Base-by-base conservation (phyloP, 257 asterid species). In the Striga asiatica region DNA sequence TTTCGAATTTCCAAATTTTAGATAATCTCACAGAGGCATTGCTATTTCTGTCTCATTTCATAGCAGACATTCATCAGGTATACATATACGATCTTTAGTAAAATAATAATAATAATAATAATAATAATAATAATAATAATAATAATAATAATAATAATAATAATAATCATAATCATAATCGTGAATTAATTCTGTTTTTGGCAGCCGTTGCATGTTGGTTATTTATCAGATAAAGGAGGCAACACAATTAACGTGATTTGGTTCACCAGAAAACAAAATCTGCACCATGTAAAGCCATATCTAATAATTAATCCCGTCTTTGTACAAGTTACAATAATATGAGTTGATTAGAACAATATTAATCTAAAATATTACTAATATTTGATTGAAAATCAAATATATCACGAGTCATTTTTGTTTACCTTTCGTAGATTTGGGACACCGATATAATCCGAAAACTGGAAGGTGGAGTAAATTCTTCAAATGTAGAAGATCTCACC, bases 21-120 rank as follows among this genome's bases (percentile, higher is more conserved):
- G 76, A 56, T 66, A 66, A 71, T 66, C 55, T 71, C 5, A 71
- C 73, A 25, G 66, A 71, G 20, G 59, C 77, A 0, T 58, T 71
- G 61, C 27, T 66, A 9, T 66, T 66, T 61, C 50, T 62, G 48
- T 71, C 76, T 13, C 76, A 71, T 60, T 59, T 60, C 34, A 20
- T 71, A 3, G 76, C 71, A 54, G 76, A 71, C 50, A 61, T 71
- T 56, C 72, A 71, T 56, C 76, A 66, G 76, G 72, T 71, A 64
- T 12, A 2, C 2, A 45, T 8, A 4, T 45, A n/a, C n/a, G n/a
- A n/a, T n/a, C n/a, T n/a, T n/a, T n/a, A n/a, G n/a, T n/a, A 32
- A 32, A 32, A 32, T 18, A 9, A 50, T 43, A n/a, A n/a, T n/a
- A n/a, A n/a, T n/a, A n/a, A n/a, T n/a, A n/a, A n/a, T n/a, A n/a